A percentile compares a stretch with the other conserved stretches of the same genome.
Conservation (phyloP, 2,329 filamentous ascomycete species). For the Elsinoe necatrix region DNA sequence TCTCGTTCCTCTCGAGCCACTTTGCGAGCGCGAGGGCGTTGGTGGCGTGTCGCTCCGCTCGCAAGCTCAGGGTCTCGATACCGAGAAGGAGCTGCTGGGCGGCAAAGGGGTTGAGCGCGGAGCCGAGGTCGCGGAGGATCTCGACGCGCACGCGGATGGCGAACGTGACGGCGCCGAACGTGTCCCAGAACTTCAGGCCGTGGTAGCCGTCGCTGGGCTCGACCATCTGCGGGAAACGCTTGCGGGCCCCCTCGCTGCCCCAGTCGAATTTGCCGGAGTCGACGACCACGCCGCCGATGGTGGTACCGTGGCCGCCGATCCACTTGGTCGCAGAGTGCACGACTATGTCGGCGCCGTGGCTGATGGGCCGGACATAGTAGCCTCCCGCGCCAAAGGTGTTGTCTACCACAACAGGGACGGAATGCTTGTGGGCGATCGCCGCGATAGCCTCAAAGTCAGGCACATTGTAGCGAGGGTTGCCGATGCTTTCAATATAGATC, state of each 20-base stretch:
- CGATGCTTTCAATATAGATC: slow-evolving; percentile 84
- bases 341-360: slow-evolving; percentile 59
- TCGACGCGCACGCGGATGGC: slow-evolving; percentile 82
- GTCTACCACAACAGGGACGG: slow-evolving; percentile 59
- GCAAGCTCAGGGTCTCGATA: slow-evolving; percentile 78
- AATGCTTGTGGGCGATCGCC: slow-evolving; percentile 63
- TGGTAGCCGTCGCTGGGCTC: slow-evolving; percentile 86
- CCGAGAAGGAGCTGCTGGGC: slow-evolving; percentile 88
- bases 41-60: slow-evolving; percentile 75
- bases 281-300: slow-evolving; percentile 76
- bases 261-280: slow-evolving; percentile 92
- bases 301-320: slow-evolving; percentile 94
- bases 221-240: slow-evolving; percentile 83
- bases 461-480: slow-evolving; percentile 88
- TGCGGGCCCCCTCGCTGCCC: slow-evolving; percentile 51
- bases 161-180: slow-evolving; percentile 74
- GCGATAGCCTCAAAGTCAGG: slow-evolving; percentile 84
- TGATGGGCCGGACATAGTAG: slow-evolving; percentile 77
- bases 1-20: slow-evolving; percentile 73
- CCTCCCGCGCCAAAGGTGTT: slow-evolving; percentile 94
- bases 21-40: slow-evolving; percentile 73
- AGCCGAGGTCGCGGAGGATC: slow-evolving; percentile 78
- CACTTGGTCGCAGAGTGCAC: slow-evolving; percentile 74
- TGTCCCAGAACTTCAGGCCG: slow-evolving; percentile 89
- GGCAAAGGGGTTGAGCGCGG: slow-evolving; percentile 76